phyloP scores from a whole-genome alignment of 176 grass and related monocot genomes.

The Aegilops tauschii region DNA sequence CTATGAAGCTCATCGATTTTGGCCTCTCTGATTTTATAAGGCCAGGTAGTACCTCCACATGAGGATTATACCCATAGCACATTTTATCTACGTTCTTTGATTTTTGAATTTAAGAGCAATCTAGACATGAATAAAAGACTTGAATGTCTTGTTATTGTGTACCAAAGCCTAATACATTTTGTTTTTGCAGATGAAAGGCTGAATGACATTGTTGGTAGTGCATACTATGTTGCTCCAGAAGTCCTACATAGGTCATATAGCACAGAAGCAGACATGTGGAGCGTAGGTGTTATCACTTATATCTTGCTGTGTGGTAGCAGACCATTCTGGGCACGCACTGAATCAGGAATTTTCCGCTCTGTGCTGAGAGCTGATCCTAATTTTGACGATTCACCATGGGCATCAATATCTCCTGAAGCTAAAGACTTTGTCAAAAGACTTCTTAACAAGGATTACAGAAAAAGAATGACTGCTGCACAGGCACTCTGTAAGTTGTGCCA shows the following conservation, averaged over 20 bases:
- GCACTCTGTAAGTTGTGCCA: conserved; percentile 70
- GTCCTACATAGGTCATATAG: conserved; percentile 96
- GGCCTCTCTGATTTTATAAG: conserved; percentile 96
- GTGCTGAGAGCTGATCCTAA: conserved; percentile 97
- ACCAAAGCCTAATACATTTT: conserved; percentile 17
- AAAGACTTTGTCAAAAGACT: conserved; percentile 99
- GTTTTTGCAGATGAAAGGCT: conserved; percentile 89
- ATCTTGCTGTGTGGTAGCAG: conserved; percentile 96
- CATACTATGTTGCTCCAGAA: conserved; percentile 99
- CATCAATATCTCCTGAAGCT: conserved; percentile 69
- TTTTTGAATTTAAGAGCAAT: conserved; percentile 10
- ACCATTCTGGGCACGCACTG: conserved; percentile 97
- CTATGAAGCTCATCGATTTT: conserved; percentile 99
- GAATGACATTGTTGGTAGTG: conserved; percentile 99
- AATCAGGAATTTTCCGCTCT: conserved; percentile 98
- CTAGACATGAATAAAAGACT: not conserved
- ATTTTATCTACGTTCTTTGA: not conserved
- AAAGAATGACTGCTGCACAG: conserved; percentile 97
- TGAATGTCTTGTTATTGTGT: not conserved
- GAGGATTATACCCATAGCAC: conserved; percentile 9
- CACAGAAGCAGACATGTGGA: conserved; percentile 99
- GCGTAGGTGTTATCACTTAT: conserved; percentile 94
- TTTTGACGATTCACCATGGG: conserved; percentile 86
- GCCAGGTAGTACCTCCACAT: conserved; percentile 62
- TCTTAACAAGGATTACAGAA: conserved; percentile 98